Evolutionary conservation across 495 filamentous ascomycete species (phyloP).

Genomic region (Podospora bellae-mahoneyi): DNA sequence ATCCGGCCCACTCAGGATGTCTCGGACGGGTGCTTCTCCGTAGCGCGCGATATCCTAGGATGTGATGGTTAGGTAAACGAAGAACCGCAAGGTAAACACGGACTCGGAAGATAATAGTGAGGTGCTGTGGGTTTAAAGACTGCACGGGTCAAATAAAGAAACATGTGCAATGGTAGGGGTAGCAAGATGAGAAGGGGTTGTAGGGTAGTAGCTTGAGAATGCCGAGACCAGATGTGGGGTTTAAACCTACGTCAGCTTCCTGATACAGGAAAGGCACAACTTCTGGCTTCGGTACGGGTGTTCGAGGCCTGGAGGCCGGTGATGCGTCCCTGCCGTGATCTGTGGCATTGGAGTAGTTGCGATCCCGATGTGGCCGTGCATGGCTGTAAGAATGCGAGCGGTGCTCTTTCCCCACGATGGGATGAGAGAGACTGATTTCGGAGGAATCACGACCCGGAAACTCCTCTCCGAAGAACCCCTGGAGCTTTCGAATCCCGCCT

Average conservation of each 20-base stretch:
- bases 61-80: slow-evolving; percentile 15
- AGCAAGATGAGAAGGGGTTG: slow-evolving; percentile 9
- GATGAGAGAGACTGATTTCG: slow-evolving; percentile 64
- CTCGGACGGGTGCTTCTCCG: slow-evolving; percentile 77
- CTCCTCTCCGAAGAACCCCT: slow-evolving; percentile 87
- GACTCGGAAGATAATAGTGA: slow-evolving; percentile 6
- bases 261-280: slow-evolving; percentile 96
- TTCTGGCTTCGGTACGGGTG: slow-evolving; percentile 85
- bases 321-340: slow-evolving; percentile 60
- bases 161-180: neutral
- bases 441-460: slow-evolving; percentile 65
- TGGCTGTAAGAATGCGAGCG: slow-evolving; percentile 57
- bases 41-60: slow-evolving; percentile 71
- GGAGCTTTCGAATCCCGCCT: slow-evolving; percentile 67
- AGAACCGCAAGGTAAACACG: neutral
- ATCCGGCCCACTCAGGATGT: slow-evolving; percentile 66
- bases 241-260: slow-evolving; percentile 65
- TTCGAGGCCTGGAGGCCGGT: slow-evolving; percentile 70
- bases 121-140: neutral
- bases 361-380: slow-evolving; percentile 57
- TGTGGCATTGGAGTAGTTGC: slow-evolving; percentile 72
- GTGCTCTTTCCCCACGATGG: slow-evolving; percentile 47
- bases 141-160: neutral
- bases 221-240: slow-evolving; percentile 21
- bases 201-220: slow-evolving; percentile 13